A percentile compares a stretch with the other conserved stretches of the same genome.
Conservation (phyloP, 192 early-diverging fungal genomes). For the Phycomyces blakesleeanus region DNA sequence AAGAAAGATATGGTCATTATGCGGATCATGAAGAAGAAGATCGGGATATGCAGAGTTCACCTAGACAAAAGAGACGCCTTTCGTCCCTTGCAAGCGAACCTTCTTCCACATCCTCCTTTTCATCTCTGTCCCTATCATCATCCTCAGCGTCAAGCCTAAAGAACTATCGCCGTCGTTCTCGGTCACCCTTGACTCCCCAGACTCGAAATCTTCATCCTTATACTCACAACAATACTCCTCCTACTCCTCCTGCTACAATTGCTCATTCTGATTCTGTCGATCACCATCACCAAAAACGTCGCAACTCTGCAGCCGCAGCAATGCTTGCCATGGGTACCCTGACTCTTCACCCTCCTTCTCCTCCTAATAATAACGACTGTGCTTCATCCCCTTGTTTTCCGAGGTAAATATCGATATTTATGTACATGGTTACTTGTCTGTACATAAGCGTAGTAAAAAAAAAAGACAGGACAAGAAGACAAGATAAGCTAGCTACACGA, state of each 20-base stretch:
- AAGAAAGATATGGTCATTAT: background rate
- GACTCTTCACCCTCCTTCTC: background rate
- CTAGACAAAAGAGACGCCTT: background rate
- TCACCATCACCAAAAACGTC: conserved; percentile 20
- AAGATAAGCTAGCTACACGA: background rate
- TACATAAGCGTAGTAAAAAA: too few species aligned
- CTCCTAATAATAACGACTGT: too few species aligned
- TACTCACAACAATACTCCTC: background rate
- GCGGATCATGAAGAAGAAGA: background rate
- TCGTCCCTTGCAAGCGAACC: background rate
- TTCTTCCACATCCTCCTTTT: conserved; percentile 3
- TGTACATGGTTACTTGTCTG: too few species aligned
- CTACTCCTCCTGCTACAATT: too few species aligned
- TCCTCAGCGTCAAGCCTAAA: background rate
- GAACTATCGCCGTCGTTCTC: too few species aligned
- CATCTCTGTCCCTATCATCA: background rate
- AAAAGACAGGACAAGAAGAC: too few species aligned
- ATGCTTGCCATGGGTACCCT: conserved; percentile 29
- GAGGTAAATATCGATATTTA: too few species aligned
- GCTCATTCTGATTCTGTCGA: background rate
- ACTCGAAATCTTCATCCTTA: too few species aligned
- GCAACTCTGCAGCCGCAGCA: conserved; percentile 28
- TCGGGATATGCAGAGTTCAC: background rate
- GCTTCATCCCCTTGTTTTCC: conserved; percentile 7
- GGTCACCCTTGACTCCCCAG: too few species aligned